These are phyloP conservation scores for Phytophthora lateralis DNA, from an alignment of 352 stramenopile species.

Conservation along the genomic window DNA sequence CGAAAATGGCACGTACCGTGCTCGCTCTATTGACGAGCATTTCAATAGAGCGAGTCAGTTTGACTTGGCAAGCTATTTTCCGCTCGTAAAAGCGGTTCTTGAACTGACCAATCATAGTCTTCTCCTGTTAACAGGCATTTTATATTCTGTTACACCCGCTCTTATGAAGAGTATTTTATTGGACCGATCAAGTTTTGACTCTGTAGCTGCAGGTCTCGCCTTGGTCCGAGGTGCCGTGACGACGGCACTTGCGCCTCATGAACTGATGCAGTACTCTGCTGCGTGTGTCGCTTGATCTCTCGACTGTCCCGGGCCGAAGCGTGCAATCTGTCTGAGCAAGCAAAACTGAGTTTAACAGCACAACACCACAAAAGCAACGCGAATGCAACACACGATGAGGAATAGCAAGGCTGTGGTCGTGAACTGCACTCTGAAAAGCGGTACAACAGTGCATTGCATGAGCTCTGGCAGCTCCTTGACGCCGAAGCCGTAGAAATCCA, in stretches of 20 bases:
- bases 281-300: slow-evolving; percentile 9
- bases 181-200: too few species aligned
- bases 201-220: background rate
- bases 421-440: slow-evolving; percentile 56
- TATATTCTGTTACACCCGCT: too few species aligned
- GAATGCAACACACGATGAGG: slow-evolving; percentile 25
- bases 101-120: too few species aligned
- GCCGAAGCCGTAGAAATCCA: slow-evolving; percentile 53
- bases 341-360: background rate
- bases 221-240: background rate
- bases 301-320: slow-evolving; percentile 43
- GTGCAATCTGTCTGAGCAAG: slow-evolving; percentile 68
- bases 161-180: too few species aligned
- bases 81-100: too few species aligned
- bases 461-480: slow-evolving; percentile 49
- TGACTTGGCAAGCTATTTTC: too few species aligned
- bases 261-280: background rate
- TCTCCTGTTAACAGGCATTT: too few species aligned
- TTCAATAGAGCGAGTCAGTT: too few species aligned
- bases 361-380: background rate
- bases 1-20: too few species aligned
- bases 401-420: slow-evolving; percentile 39
- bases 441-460: slow-evolving; percentile 36
- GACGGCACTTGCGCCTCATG: slow-evolving; percentile 3
- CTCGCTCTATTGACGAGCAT: too few species aligned